Evolutionary conservation across 2,329 filamentous ascomycete species (phyloP).

Genomic region (Pezicula carpinea): DNA sequence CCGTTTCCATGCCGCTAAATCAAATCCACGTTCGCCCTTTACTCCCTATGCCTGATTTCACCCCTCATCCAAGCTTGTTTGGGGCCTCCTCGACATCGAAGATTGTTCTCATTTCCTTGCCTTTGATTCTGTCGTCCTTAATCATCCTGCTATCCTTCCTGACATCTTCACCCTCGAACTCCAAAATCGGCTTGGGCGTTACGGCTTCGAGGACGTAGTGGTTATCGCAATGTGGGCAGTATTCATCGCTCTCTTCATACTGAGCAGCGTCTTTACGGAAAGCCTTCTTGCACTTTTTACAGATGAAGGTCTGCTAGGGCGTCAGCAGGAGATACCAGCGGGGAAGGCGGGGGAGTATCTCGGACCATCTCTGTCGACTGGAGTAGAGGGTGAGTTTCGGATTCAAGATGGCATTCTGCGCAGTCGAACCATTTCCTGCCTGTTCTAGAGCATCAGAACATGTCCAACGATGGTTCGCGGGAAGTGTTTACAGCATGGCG

Average conservation of each 20-base stretch:
- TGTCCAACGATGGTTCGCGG: neutral
- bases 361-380: slow-evolving; percentile 77
- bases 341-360: slow-evolving; percentile 1
- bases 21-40: slow-evolving; percentile 10
- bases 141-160: slow-evolving; percentile 86
- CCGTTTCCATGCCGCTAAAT: slow-evolving; percentile 26
- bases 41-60: neutral
- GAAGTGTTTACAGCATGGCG: slow-evolving; percentile 75
- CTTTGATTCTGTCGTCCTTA: slow-evolving; percentile 74
- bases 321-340: slow-evolving; percentile 1
- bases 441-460: slow-evolving; percentile 30
- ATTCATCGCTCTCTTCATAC: slow-evolving; percentile 96
- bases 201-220: slow-evolving; percentile 91
- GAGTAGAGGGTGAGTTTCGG: slow-evolving; percentile 69
- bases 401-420: slow-evolving; percentile 85
- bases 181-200: slow-evolving; percentile 75
- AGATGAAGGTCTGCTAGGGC: slow-evolving; percentile 62
- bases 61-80: slow-evolving; percentile 65
- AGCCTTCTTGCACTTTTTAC: slow-evolving; percentile 98
- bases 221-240: slow-evolving; percentile 98
- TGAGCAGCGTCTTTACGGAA: slow-evolving; percentile 91
- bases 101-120: slow-evolving; percentile 55
- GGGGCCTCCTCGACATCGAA: slow-evolving; percentile 74
- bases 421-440: slow-evolving; percentile 99
- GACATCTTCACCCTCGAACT: slow-evolving; percentile 88